Base-by-base conservation (phyloP, 2,329 filamentous ascomycete genomes). In the Ceratocystis papillata region DNA sequence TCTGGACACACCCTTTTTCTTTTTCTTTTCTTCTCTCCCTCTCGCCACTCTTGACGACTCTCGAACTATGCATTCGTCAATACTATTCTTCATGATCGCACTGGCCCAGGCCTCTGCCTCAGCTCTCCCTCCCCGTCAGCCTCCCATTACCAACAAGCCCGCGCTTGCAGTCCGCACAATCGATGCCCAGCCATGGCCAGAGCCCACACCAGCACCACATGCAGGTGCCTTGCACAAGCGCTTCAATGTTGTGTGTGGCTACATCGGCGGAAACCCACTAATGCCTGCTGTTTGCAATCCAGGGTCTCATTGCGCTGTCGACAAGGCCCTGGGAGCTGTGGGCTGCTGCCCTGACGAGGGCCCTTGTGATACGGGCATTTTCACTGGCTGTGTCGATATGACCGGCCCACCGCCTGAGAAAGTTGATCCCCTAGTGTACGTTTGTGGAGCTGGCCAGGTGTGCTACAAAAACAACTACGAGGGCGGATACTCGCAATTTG, bases 201-300 rank as follows among this genome's bases (percentile, higher is more conserved):
- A 53, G 48, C 15, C 63, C 15, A 57, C 61, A 48, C 63, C 55
- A 22, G 15, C 45, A 20, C 59, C 30, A 20, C 63, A 15, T 5
- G 85, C 84, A 75, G 84, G 87, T 28, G 91, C 91, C 73, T 88
- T 87, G 72, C 0, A 96, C 77, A 0, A 90, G 91, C 44, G 96
- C 75, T 73, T 96, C 91, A 3, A 94, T 72, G 84, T 82, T 17
- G 72, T 85, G 66, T 85, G 83, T 70, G 83, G 83, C 53, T 85
- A 79, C 72, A 77, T 85, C 70, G 79, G 78, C 68, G 82, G 81
- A 25, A 72, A 83, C 69, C 72, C 78, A 0, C 73, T 74, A 28
- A 73, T 83, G 37, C 80, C 82, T 2, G 83, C 82, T 48, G 85
- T 82, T 46, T 85, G 83, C 71, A 78, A 77, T 33, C 76, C 78